Evolutionary conservation across 306 rosid genomes (phyloP).

Genomic region (Cicer chorassanicum): DNA sequence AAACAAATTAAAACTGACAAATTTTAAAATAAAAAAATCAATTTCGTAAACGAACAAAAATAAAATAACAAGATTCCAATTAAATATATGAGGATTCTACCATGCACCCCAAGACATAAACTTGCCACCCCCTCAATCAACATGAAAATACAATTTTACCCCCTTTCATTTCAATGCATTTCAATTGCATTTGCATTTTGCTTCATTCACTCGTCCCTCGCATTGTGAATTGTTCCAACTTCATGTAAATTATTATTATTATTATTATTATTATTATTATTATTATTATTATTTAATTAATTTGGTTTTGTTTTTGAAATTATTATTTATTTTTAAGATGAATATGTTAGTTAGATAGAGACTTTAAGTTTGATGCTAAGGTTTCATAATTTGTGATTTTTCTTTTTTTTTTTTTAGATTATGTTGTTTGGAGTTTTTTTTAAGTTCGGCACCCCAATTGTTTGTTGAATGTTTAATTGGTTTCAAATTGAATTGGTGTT

Average conservation of each 20-base stretch:
- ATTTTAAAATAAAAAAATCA: too few relatives aligned
- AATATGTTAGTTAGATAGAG: neutral
- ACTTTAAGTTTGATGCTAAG: constrained; percentile 9
- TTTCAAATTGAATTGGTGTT: constrained; percentile 22
- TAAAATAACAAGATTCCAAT: too few relatives aligned
- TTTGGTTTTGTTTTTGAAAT: neutral
- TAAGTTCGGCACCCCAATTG: neutral
- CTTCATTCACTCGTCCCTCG: constrained; percentile 16
- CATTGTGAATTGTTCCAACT: neutral
- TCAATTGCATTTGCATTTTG: constrained; percentile 26
- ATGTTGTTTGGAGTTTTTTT: neutral
- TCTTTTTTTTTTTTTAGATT: constrained; percentile 3
- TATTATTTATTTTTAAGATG: too few relatives aligned
- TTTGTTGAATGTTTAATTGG: constrained; percentile 14
- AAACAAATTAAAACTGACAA: too few relatives aligned
- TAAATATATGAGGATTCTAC: too few relatives aligned
- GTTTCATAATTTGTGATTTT: constrained; percentile 4
- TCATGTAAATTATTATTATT: neutral
- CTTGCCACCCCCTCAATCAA: too few relatives aligned
- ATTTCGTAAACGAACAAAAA: too few relatives aligned
- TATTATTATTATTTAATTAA: constrained; percentile 10
- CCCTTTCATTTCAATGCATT: neutral
- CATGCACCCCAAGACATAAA: too few relatives aligned
- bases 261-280: too few relatives aligned
- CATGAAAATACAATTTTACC: too few relatives aligned